Evolutionary conservation across 345 rosid species (phyloP).

Genomic region (Clarkia xantiana): DNA sequence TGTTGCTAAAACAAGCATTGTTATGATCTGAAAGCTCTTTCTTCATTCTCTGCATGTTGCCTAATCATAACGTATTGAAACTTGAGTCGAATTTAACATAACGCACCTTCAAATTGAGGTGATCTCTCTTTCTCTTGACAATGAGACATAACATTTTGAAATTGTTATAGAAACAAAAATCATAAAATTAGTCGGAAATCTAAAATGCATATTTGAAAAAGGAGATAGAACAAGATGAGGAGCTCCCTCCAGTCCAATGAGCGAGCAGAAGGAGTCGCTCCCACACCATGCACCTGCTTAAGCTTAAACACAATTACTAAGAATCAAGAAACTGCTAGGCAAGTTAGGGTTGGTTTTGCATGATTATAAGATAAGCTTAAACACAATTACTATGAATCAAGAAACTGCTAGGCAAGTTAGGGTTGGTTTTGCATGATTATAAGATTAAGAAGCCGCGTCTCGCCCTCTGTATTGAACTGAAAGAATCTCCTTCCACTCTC

Average conservation of each 20-base stretch:
- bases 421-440: no score
- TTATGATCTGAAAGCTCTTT: no score
- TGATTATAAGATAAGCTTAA: conserved; percentile 8
- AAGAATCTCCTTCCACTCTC: conserved; percentile 30
- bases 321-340: neutral
- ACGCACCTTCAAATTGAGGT: no score
- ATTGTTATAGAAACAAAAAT: no score
- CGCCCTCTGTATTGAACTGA: conserved; percentile 34
- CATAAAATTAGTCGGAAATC: no score
- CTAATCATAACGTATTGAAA: no score
- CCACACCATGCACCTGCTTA: conserved; percentile 41
- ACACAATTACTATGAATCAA: conserved; percentile 1
- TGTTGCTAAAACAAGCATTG: no score
- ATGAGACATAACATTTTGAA: no score
- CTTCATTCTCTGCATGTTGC: no score
- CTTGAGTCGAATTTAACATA: no score
- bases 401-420: neutral
- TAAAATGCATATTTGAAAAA: neutral
- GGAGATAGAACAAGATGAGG: conserved; percentile 6
- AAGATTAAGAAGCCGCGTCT: conserved; percentile 22
- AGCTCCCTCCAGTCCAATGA: conserved; percentile 75
- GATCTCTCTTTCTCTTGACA: no score
- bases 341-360: no score
- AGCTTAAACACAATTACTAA: conserved; percentile 9
- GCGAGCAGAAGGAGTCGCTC: conserved; percentile 49